A percentile compares a stretch with the other conserved stretches of the same genome.
Evolutionary conservation across 2,329 filamentous ascomycete genomes (phyloP).

Genomic region (Thielaviopsis cerberus): DNA sequence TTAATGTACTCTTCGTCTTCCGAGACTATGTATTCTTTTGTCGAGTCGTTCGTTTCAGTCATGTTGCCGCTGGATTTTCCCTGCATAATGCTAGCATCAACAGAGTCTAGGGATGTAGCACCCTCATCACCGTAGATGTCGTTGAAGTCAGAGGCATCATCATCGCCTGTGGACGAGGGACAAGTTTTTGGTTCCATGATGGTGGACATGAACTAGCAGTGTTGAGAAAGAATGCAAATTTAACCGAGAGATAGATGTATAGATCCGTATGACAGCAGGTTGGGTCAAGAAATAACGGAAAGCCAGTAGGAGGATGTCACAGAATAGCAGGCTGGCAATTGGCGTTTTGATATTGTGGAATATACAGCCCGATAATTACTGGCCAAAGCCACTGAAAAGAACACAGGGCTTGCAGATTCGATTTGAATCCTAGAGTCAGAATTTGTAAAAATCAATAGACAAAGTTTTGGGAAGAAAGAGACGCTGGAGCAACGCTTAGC

Average conservation of each 20-base stretch:
- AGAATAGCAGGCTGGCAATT: background rate
- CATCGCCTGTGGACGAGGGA: background rate
- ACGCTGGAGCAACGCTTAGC: background rate
- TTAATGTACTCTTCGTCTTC: background rate
- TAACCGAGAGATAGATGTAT: background rate
- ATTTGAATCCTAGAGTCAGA: background rate
- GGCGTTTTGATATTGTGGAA: background rate
- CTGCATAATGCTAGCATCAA: background rate
- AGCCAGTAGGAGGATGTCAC: background rate
- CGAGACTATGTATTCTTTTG: background rate
- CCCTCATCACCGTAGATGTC: background rate
- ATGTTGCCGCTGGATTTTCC: background rate
- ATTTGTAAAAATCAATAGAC: background rate
- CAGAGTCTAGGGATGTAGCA: no score
- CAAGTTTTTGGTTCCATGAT: background rate
- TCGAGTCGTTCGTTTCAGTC: background rate
- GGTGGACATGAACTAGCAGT: background rate
- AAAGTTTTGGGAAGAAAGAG: background rate
- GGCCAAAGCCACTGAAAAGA: background rate
- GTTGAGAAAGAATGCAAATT: background rate
- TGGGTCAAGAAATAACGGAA: background rate
- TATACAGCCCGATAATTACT: background rate
- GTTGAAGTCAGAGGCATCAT: background rate
- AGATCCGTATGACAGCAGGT: background rate
- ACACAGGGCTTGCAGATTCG: background rate